These are phyloP conservation scores for Solanum hybrid DNA, from an alignment of 305 asterid species.

Conservation along the genomic window DNA sequence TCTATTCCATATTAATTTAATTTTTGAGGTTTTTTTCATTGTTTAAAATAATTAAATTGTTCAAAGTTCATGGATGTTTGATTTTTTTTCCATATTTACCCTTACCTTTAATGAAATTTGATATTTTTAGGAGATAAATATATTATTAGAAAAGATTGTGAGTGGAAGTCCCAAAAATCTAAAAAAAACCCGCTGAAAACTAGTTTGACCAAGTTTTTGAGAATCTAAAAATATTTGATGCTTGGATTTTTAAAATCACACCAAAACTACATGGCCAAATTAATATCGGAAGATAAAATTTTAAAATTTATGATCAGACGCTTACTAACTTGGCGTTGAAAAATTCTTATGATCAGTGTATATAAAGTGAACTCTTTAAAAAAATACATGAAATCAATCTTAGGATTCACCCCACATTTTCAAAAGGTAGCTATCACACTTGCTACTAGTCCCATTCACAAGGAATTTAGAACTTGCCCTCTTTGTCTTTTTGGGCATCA, in stretches of 20 bases:
- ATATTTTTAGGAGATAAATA: neutral
- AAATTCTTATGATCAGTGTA: neutral
- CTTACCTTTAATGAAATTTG: too few species aligned
- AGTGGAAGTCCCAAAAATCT: neutral
- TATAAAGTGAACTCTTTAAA: neutral
- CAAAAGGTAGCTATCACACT: slow-evolving; percentile 49
- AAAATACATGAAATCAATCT: slow-evolving; percentile 20
- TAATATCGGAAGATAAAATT: neutral
- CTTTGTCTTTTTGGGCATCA: slow-evolving; percentile 17
- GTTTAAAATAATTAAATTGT: too few species aligned
- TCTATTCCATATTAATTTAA: neutral
- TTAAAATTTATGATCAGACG: neutral
- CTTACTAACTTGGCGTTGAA: neutral
- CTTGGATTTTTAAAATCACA: neutral
- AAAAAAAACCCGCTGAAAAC: neutral
- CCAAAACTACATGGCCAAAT: neutral
- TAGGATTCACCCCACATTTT: slow-evolving; percentile 80
- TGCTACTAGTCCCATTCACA: slow-evolving; percentile 31
- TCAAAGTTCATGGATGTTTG: too few species aligned
- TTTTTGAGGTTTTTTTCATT: neutral
- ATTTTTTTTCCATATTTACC: too few species aligned
- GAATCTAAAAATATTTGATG: neutral
- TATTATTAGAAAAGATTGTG: neutral
- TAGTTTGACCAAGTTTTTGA: neutral
- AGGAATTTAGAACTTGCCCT: slow-evolving; percentile 28